Percentiles rank a stretch among this genome's conserved stretches.
phyloP scores from a whole-genome alignment of 2,329 filamentous ascomycete species.

The Colletotrichum sublineola region DNA sequence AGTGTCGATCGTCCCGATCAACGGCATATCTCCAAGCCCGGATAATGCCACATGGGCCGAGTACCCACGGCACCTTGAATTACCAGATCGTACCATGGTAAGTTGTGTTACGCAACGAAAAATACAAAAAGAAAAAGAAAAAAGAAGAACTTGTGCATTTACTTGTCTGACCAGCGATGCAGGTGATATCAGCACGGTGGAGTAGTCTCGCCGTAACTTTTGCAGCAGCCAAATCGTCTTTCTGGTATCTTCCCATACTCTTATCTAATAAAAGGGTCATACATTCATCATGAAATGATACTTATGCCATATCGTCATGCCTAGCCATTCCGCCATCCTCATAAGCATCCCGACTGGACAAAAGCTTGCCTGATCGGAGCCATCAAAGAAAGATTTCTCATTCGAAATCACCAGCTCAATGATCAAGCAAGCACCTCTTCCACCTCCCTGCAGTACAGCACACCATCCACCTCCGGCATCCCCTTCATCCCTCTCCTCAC shows the following conservation, averaged over 20 bases:
- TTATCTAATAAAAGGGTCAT: not conserved
- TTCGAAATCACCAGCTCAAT: not conserved
- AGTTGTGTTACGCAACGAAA: not conserved
- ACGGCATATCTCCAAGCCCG: not conserved
- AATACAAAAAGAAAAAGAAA: no score
- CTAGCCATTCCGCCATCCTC: no score
- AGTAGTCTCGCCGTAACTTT: no score
- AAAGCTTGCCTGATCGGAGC: no score
- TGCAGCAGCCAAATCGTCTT: not conserved
- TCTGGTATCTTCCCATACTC: not conserved
- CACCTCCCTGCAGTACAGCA: constrained; percentile 33
- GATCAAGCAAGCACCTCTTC: not conserved
- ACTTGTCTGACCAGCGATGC: not conserved
- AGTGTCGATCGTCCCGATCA: not conserved
- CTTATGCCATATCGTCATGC: not conserved
- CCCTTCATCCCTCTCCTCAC: constrained; percentile 19
- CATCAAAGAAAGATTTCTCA: not conserved
- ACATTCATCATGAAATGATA: not conserved
- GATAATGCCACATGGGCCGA: not conserved
- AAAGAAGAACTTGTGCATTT: not conserved
- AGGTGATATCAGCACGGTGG: not conserved
- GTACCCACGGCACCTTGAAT: not conserved
- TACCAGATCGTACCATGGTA: accelerated
- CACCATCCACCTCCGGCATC: constrained; percentile 20
- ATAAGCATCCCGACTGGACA: no score